Percentiles rank a stretch among this genome's conserved stretches.
phyloP scores from a whole-genome alignment of 2,329 filamentous ascomycete genomes.

The Alternaria gansuensis region DNA sequence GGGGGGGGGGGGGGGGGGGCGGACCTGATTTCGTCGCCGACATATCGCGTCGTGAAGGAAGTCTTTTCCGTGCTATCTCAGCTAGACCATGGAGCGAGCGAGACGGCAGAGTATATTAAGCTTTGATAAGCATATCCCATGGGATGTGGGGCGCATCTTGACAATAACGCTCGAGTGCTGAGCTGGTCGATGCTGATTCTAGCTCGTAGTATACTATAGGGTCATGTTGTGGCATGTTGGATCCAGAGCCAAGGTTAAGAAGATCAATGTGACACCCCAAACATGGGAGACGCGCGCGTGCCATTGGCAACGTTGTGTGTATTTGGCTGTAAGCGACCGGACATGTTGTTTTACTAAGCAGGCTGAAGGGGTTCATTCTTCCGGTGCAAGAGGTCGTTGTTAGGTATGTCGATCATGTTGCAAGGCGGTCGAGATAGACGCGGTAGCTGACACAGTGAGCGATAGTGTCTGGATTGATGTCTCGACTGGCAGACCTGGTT shows the following conservation, averaged over 20 bases:
- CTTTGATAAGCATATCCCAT: conserved; percentile 3
- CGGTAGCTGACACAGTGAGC: neutral
- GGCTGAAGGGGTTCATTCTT: conserved; percentile 3
- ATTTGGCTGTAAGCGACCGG: neutral
- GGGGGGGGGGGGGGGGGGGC: too few relatives aligned
- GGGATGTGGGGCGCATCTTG: neutral
- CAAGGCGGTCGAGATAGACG: neutral
- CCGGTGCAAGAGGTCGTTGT: neutral
- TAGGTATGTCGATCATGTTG: neutral
- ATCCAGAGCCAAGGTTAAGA: neutral
- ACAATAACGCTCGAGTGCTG: conserved; percentile 1
- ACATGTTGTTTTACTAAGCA: neutral
- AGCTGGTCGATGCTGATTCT: neutral
- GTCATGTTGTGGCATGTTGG: neutral
- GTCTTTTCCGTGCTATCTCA: neutral
- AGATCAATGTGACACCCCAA: neutral
- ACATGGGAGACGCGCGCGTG: neutral
- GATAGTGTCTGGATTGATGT: neutral
- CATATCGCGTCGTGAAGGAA: neutral
- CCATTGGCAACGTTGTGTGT: neutral
- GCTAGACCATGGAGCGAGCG: neutral
- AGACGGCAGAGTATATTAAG: conserved; percentile 1
- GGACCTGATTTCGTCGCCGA: conserved; percentile 10
- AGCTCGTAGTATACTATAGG: neutral
- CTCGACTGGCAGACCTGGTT: neutral